Evolutionary conservation across 768 basidiomycete genomes (phyloP).

Genomic region (Vishniacozyma victoriae): DNA sequence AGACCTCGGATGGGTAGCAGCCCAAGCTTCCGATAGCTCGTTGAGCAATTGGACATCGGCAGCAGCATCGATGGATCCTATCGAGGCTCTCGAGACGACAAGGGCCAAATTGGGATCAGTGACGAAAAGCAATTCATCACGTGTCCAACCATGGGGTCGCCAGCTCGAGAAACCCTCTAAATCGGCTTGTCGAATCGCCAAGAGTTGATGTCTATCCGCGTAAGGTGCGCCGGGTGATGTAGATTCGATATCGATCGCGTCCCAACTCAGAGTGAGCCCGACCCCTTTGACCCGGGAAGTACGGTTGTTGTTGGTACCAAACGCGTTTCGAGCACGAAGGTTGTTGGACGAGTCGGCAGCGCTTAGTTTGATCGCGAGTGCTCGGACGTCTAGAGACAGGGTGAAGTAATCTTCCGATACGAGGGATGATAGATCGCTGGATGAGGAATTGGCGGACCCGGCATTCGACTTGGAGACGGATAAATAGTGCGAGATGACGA

Average conservation of each 20-base stretch:
- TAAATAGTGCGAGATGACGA: constrained; percentile 21
- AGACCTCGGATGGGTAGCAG: constrained; percentile 2
- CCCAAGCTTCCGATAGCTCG: constrained; percentile 21
- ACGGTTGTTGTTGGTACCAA: constrained; percentile 25
- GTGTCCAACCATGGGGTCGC: constrained; percentile 33
- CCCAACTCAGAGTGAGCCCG: constrained; percentile 17
- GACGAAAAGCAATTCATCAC: constrained; percentile 38
- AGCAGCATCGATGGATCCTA: constrained; percentile 28
- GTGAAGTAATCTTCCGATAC: constrained; percentile 11
- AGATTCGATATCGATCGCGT: constrained; percentile 20
- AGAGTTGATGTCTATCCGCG: constrained; percentile 20
- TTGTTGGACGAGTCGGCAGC: constrained; percentile 39
- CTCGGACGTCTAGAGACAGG: constrained; percentile 19
- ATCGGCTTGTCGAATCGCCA: constrained; percentile 20
- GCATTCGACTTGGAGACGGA: constrained; percentile 1
- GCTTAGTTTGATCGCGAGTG: constrained; percentile 8
- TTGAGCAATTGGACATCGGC: constrained; percentile 30
- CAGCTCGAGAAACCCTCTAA: constrained; percentile 31
- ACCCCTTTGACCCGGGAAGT: constrained; percentile 29
- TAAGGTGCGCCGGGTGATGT: constrained; percentile 18
- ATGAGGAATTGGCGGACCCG: constrained; percentile 15
- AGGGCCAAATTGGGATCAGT: constrained; percentile 35
- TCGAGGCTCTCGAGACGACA: constrained; percentile 12
- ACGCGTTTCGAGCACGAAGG: constrained; percentile 29
- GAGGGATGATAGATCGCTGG: constrained; percentile 12